Evolutionary conservation across 108 stramenopile species (phyloP), one percentile per base, ranked within the genome.

Genomic region (Pseudonitzschia multiseries): DNA sequence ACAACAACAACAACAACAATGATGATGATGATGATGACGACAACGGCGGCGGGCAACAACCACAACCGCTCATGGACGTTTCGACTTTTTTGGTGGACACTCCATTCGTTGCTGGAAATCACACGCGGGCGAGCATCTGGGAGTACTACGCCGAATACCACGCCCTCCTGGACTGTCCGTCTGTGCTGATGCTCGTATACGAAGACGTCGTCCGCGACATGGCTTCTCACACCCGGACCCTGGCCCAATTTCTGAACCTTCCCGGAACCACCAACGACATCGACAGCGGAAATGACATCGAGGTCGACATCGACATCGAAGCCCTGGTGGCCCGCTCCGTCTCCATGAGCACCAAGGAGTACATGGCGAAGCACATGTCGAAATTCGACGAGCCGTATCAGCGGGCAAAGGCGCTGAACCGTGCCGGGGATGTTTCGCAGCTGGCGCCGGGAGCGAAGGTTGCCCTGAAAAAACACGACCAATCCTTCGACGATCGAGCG

Each of bases 121-220:
- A 10, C n/a, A 62, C 6, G 26, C 57, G 70, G 10, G 70, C 70
- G 0, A 71, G 61, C 36, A 59, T 71, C 3, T 71, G 70, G 70
- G 70, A 71, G 13, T 71, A 71, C 36, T 71, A 71, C 59, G 14
- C 28, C 22, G 70, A 71, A 60, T 71, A 71, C 59, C 70, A 71
- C 36, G 40, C 36, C 9, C 57, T 71, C 8, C n/a, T 42, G 51
- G 57, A 59, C 2, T 71, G 70, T 18, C 51, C 69, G 17, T 29
- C 56, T 21, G 75, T 76, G 9, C 32, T 76, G 43, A 51, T 76
- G 18, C 17, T 76, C 18, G 28, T 76, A 60, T 76, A 63, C 41
- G 75, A 76, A 64, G 56, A 76, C 42, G 21, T 76, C 0, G 48
- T 54, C 0, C 43, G 42, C 20, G 68, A 70, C 18, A 61, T 50